Conservation (phyloP, 192 early-diverging fungal genomes). For the Phycomyces blakesleeanus region DNA sequence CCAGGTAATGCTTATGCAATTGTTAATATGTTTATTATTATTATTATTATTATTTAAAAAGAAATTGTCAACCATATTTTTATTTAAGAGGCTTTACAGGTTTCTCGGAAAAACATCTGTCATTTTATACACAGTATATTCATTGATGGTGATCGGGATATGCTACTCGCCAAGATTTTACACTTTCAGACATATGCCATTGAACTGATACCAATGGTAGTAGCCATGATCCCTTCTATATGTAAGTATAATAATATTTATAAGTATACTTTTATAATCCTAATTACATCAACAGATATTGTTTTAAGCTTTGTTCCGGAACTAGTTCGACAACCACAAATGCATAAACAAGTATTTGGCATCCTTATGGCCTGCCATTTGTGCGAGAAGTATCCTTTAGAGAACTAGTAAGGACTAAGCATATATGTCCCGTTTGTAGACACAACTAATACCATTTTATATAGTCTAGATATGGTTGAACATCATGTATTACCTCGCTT, state of each 20-base stretch:
- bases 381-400: slow-evolving; percentile 49
- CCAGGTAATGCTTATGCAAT: slow-evolving; percentile 1
- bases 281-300: slow-evolving; percentile 30
- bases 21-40: neutral
- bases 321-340: slow-evolving; percentile 45
- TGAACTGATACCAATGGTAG: slow-evolving; percentile 46
- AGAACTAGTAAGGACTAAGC: slow-evolving; percentile 42
- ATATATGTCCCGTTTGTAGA: too few relatives aligned
- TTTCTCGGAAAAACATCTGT: slow-evolving; percentile 33
- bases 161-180: slow-evolving; percentile 48
- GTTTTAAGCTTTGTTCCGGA: slow-evolving; percentile 56
- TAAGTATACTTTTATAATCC: neutral
- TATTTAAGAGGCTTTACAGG: neutral
- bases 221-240: slow-evolving; percentile 62
- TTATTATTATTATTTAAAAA: neutral
- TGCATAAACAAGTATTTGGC: slow-evolving; percentile 48
- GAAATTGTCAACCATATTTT: neutral
- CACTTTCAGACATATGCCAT: slow-evolving; percentile 62
- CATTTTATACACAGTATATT: slow-evolving; percentile 59
- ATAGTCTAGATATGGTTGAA: slow-evolving; percentile 21
- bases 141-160: slow-evolving; percentile 47
- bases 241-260: slow-evolving; percentile 26
- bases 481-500: slow-evolving; percentile 25
- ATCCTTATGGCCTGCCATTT: slow-evolving; percentile 41
- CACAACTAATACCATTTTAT: neutral